Conservation (phyloP, 805 yeast species). For the Suhomyces vadensis region DNA sequence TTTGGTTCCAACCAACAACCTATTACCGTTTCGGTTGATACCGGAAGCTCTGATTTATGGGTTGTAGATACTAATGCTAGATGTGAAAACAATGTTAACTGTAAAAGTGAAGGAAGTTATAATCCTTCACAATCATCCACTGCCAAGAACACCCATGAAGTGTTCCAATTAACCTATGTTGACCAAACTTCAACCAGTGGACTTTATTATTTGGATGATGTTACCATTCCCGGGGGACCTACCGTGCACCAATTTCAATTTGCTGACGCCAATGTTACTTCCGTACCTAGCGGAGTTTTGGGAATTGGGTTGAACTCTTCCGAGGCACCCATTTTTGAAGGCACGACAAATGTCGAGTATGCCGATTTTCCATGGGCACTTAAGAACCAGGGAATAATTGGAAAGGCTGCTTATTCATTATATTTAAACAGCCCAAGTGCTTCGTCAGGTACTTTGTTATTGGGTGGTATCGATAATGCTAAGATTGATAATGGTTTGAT, state of each 20-base stretch:
- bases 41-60: not conserved
- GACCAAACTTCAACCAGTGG: constrained; percentile 8
- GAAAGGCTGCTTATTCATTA: constrained; percentile 13
- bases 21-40: constrained; percentile 4
- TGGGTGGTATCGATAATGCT: constrained; percentile 22
- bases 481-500: constrained; percentile 15
- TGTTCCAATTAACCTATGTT: constrained; percentile 3
- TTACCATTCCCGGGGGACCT: constrained; percentile 8
- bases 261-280: constrained; percentile 7
- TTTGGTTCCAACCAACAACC: constrained; percentile 11
- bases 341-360: constrained; percentile 1
- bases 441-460: constrained; percentile 16
- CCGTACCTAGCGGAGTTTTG: constrained; percentile 5
- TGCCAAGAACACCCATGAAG: constrained; percentile 1
- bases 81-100: constrained; percentile 5
- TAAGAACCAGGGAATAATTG: constrained; percentile 12
- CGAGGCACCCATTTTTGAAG: constrained; percentile 1
- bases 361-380: constrained; percentile 13
- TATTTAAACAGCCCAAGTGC: constrained; percentile 17
- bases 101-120: constrained; percentile 5
- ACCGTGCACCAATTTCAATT: constrained; percentile 8
- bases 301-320: constrained; percentile 9
- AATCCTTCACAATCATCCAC: constrained; percentile 3
- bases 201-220: constrained; percentile 6
- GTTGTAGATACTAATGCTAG: constrained; percentile 9